These are phyloP conservation scores for Suaeda aralocaspica DNA, from an alignment of 148 eudicot species.

Conservation along the genomic window DNA sequence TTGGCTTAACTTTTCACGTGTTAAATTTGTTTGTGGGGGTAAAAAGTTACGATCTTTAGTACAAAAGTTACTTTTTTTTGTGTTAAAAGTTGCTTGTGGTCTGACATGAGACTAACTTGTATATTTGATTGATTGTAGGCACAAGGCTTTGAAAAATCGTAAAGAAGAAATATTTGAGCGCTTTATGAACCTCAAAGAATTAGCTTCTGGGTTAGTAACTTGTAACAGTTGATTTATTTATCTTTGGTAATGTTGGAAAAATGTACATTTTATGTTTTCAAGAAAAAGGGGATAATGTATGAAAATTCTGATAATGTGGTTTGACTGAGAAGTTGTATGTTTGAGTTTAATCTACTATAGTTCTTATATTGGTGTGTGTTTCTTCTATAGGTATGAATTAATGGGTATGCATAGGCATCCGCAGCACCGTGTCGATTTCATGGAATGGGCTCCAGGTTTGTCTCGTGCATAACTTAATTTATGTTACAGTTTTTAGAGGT, in stretches of 20 bases:
- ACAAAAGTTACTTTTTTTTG: constrained; percentile 2
- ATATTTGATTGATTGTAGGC: constrained; percentile 52
- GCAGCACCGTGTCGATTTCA: constrained; percentile 86
- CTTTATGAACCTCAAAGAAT: constrained; percentile 55
- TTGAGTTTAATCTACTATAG: not conserved
- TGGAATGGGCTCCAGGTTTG: constrained; percentile 99
- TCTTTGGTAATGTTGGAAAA: not conserved
- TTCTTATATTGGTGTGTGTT: constrained; percentile 7
- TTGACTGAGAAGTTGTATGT: not conserved
- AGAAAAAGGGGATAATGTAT: no score
- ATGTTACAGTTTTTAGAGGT: not conserved
- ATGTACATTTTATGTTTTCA: not conserved
- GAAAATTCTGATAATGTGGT: not conserved
- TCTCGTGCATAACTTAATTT: not conserved
- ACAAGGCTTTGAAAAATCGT: constrained; percentile 77
- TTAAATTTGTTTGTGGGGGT: no score
- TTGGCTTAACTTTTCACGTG: no score
- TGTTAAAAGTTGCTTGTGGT: not conserved
- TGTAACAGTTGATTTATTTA: not conserved
- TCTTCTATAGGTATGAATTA: constrained; percentile 53
- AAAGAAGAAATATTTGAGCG: constrained; percentile 66
- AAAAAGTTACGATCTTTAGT: no score
- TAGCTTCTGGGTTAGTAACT: constrained; percentile 75
- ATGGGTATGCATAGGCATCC: constrained; percentile 78
- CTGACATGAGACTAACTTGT: not conserved